A percentile compares a stretch with the other conserved stretches of the same genome.
These are phyloP conservation scores for Nymphaea colorata DNA, from an alignment of 164 flowering plant species.

Conservation along the genomic window DNA sequence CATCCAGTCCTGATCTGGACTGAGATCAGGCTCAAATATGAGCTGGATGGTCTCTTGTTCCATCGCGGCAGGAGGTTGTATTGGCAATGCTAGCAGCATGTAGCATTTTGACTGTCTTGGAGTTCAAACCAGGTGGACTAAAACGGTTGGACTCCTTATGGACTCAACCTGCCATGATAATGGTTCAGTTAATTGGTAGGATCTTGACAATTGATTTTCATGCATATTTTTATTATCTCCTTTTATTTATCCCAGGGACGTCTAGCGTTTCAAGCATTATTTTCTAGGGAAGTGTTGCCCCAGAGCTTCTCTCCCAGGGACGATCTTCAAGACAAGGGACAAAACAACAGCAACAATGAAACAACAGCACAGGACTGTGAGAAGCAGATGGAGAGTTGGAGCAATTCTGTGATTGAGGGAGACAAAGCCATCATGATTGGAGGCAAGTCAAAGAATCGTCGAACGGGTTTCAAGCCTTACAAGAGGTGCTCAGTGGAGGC, in stretches of 20 bases:
- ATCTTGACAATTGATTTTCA: neutral
- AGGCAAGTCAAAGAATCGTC: constrained; percentile 37
- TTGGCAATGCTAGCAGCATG: neutral
- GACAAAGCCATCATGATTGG: neutral
- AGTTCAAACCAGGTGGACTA: neutral
- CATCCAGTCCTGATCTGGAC: neutral
- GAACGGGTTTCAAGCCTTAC: constrained; percentile 92
- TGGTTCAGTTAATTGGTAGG: neutral
- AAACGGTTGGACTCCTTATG: neutral
- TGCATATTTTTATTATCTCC: neutral
- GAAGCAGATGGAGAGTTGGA: neutral
- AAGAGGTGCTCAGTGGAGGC: constrained; percentile 83
- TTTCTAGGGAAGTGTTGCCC: constrained; percentile 64
- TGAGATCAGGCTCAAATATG: neutral
- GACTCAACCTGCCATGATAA: neutral
- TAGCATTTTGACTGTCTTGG: neutral
- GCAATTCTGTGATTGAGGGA: neutral
- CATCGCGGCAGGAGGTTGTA: neutral
- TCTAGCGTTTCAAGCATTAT: constrained; percentile 81
- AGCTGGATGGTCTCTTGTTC: neutral
- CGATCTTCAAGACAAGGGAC: constrained; percentile 19
- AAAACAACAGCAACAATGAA: constrained; percentile 5
- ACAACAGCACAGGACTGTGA: neutral
- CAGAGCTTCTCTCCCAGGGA: constrained; percentile 79
- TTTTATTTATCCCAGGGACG: constrained; percentile 54